phyloP scores from a whole-genome alignment of 129 eudicot species.

The Artemisia annua region DNA sequence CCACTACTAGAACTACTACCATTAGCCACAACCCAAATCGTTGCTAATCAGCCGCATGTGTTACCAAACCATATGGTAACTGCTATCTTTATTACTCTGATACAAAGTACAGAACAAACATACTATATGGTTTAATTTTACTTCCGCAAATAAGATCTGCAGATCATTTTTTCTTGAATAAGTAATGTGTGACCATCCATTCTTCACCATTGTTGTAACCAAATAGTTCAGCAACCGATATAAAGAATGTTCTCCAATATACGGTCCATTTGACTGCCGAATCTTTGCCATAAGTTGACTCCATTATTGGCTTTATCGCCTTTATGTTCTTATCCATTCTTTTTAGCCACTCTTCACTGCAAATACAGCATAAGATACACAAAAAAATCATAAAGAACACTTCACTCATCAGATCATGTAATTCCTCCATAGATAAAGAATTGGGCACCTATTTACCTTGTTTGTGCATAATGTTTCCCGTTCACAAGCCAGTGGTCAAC shows the following conservation, averaged over 20 bases:
- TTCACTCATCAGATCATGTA: not conserved
- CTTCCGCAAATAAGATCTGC: not conserved
- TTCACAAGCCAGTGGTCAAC: constrained; percentile 92
- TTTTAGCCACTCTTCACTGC: constrained; percentile 97
- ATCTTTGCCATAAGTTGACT: constrained; percentile 92
- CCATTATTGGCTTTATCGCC: constrained; percentile 78
- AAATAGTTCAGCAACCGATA: constrained; percentile 84
- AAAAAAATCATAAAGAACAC: not conserved
- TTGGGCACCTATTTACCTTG: constrained; percentile 51
- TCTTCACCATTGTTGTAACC: constrained; percentile 93
- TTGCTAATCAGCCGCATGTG: not conserved
- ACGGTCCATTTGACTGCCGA: constrained; percentile 89
- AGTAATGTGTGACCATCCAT: constrained; percentile 96
- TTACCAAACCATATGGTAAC: not conserved
- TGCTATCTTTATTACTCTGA: not conserved
- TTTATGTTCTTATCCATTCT: constrained; percentile 77
- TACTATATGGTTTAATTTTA: not conserved
- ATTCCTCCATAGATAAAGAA: not conserved
- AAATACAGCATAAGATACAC: constrained; percentile 12
- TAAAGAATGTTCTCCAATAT: constrained; percentile 94
- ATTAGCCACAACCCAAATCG: not conserved
- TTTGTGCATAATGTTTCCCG: constrained; percentile 91
- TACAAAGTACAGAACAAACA: constrained; percentile 1
- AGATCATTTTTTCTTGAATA: constrained; percentile 71
- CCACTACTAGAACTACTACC: not conserved